Base-by-base conservation (phyloP, 2,329 filamentous ascomycete species). In the Podosphaera leucotricha region DNA sequence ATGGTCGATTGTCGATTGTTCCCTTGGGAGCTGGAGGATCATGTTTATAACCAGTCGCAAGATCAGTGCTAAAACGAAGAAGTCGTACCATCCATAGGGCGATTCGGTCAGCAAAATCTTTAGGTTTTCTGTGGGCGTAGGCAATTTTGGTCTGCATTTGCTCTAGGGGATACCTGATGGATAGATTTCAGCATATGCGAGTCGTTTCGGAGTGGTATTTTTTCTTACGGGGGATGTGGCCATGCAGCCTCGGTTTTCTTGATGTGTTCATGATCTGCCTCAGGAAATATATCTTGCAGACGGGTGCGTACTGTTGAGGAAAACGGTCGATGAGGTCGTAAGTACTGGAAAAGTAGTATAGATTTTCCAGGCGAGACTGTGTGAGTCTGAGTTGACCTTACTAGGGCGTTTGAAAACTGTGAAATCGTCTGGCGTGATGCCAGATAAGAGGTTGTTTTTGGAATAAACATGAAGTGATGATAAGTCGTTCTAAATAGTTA, bases 11-110 rank as follows among this genome's bases (percentile, higher is more conserved):
- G 6, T 72, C 71, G 47, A 56, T 58, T 6, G 46, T 42, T 18
- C 47, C 56, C 45, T 52, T 54, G 10, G 55, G 49, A 2, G 63
- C 61, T 2, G 66, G 62, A 8, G 66, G 71, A 49, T 81, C 71
- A 57, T 93, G 84, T 26, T 73, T 75, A 52, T 84, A 80, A 11
- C 85, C 84, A 0, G 86, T 93, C 15, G 70, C 80, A 30, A 77
- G 62, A 58, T 95, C 87, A 62, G 92, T 83, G 8, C 75, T 75
- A 68, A 73, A 87, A 42, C 87, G 71, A 35, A 85, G 69, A 19
- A 85, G 51, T 6, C 81, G 74, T 41, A 94, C 78, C 50, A 83
- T 73, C 46, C 72, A 70, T 57, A 90, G 76, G 2, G 90, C 90
- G 2, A 79, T 62, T 64, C 73, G 76, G 59, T 98, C 90, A 3